These are phyloP conservation scores for Metschnikowia kunwiensis DNA, from an alignment of 805 yeast species.

Conservation along the genomic window DNA sequence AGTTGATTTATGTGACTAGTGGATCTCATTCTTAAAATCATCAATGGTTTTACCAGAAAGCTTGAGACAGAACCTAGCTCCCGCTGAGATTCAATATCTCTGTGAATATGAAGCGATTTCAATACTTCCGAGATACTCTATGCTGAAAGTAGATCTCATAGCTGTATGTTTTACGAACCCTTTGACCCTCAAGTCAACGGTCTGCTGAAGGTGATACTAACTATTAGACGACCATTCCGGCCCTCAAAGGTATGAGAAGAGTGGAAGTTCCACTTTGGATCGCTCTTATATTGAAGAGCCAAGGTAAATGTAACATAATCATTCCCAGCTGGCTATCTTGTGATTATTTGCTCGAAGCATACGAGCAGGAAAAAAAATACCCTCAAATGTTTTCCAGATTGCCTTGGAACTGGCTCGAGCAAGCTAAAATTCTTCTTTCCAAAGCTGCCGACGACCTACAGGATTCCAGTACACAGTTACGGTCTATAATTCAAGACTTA, in stretches of 20 bases:
- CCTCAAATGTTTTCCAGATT: conserved; percentile 61
- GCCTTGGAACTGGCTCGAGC: conserved; percentile 89
- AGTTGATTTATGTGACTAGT: too few relatives aligned
- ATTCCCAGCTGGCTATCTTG: conserved; percentile 82
- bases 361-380: conserved; percentile 63
- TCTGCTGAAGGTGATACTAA: conserved; percentile 5
- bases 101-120: conserved; percentile 77
- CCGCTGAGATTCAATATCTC: conserved; percentile 76
- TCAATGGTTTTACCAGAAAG: conserved; percentile 17
- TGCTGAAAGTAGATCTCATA: conserved; percentile 61
- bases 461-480: conserved; percentile 67
- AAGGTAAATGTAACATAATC: conserved; percentile 79
- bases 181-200: background rate
- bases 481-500: conserved; percentile 75
- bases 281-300: conserved; percentile 78
- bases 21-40: conserved; percentile 1
- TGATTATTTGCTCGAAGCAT: conserved; percentile 49
- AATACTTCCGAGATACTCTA: conserved; percentile 74
- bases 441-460: conserved; percentile 75
- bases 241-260: conserved; percentile 63
- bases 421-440: conserved; percentile 64
- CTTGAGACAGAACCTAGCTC: conserved; percentile 48
- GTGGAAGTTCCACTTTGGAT: conserved; percentile 81
- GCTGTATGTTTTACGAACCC: conserved; percentile 44
- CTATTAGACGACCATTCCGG: conserved; percentile 50